phyloP scores from a whole-genome alignment of 2,329 filamentous ascomycete genomes.

The Thelonectria rubi region DNA sequence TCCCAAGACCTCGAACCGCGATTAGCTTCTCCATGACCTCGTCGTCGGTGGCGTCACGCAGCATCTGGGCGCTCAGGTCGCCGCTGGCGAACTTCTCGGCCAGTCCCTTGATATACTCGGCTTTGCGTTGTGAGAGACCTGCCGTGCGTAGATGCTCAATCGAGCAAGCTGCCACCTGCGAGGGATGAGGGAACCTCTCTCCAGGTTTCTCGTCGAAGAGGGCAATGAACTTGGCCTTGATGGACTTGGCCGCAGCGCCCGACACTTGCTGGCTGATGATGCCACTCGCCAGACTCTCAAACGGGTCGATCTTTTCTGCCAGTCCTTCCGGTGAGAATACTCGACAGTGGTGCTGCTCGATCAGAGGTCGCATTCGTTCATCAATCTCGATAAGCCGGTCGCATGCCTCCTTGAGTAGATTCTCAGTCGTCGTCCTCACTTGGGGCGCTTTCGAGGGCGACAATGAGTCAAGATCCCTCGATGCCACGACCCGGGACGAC shows the following conservation, averaged over 20 bases:
- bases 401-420: constrained; percentile 78
- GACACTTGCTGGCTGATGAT: constrained; percentile 98
- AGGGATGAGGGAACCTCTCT: constrained; percentile 76
- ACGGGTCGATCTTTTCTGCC: constrained; percentile 88
- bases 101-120: constrained; percentile 90
- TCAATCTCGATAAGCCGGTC: constrained; percentile 79
- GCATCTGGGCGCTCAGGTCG: constrained; percentile 78
- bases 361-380: constrained; percentile 73
- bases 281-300: constrained; percentile 80
- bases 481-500: constrained; percentile 69
- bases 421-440: constrained; percentile 68
- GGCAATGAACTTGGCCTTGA: constrained; percentile 83
- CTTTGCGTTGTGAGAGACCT: constrained; percentile 92
- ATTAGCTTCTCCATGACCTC: constrained; percentile 84
- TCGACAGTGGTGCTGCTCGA: constrained; percentile 78
- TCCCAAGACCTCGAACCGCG: constrained; percentile 85
- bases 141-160: constrained; percentile 80
- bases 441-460: constrained; percentile 55
- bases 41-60: constrained; percentile 83
- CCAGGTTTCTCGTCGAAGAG: constrained; percentile 65
- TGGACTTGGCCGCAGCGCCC: constrained; percentile 87
- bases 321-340: constrained; percentile 84
- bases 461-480: constrained; percentile 54
- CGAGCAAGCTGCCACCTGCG: constrained; percentile 71
- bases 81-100: constrained; percentile 81